These are phyloP conservation scores for Eucalyptus caleyi DNA, from an alignment of 345 rosid species.

Conservation along the genomic window DNA sequence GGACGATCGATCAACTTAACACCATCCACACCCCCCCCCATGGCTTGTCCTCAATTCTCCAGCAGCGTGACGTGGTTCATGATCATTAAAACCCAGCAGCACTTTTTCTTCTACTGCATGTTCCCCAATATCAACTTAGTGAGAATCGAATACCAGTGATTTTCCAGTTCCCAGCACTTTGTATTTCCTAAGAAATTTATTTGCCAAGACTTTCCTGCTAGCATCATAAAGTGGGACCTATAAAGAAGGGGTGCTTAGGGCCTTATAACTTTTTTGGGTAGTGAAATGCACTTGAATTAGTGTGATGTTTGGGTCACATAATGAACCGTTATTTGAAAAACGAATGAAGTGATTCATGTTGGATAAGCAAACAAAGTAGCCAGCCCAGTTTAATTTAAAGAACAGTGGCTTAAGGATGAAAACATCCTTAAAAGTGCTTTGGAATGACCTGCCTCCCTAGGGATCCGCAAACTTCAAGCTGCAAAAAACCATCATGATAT, in stretches of 20 bases:
- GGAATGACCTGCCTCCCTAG: no score
- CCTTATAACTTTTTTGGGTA: not conserved
- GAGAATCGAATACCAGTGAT: conserved; percentile 22
- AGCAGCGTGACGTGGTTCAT: not conserved
- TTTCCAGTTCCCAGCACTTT: conserved; percentile 34
- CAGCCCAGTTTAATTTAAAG: no score
- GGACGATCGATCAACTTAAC: no score
- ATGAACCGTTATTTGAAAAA: not conserved
- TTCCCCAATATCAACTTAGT: conserved; percentile 47
- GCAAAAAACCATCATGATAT: no score
- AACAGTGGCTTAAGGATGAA: no score
- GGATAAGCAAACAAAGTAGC: no score
- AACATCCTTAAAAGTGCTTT: no score
- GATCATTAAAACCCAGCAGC: not conserved
- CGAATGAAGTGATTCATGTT: no score
- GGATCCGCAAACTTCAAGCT: no score
- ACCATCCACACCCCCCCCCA: no score
- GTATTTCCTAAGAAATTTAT: conserved; percentile 39
- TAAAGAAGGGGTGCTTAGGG: not conserved
- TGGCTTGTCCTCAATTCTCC: not conserved
- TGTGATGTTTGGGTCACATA: not conserved
- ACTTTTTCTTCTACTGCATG: conserved; percentile 9
- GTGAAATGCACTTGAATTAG: not conserved
- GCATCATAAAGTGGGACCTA: conserved; percentile 28
- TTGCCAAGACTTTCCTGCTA: conserved; percentile 15